Evolutionary conservation across 306 rosid species (phyloP).

Genomic region (Mimosa bimucronata): DNA sequence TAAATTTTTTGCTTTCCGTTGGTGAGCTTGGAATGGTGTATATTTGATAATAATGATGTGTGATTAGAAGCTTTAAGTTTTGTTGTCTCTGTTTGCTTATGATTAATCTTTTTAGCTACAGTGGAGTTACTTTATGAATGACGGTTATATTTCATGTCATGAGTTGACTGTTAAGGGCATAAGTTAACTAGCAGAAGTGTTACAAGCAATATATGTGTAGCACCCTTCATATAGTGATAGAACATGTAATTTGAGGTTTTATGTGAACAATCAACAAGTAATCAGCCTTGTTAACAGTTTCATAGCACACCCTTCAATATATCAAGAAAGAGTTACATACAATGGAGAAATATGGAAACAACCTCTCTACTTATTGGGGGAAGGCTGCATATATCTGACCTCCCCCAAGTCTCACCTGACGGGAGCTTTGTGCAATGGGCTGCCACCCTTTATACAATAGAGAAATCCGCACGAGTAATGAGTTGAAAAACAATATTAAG

Average conservation of each 20-base stretch:
- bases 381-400: too few relatives aligned
- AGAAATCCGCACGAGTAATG: not conserved
- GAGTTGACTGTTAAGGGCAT: not conserved
- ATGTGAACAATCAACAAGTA: conserved; percentile 5
- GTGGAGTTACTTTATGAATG: not conserved
- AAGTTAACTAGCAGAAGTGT: not conserved
- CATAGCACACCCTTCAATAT: not conserved
- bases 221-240: not conserved
- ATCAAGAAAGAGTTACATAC: not conserved
- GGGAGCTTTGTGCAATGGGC: too few relatives aligned
- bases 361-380: too few relatives aligned
- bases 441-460: too few relatives aligned
- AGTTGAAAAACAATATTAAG: not conserved
- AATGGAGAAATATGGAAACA: not conserved
- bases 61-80: not conserved
- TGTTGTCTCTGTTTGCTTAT: not conserved
- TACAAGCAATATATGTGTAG: too few relatives aligned
- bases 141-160: not conserved
- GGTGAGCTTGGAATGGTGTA: not conserved
- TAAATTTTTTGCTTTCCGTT: not conserved
- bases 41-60: not conserved
- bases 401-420: too few relatives aligned
- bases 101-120: conserved; percentile 1
- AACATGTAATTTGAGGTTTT: conserved; percentile 10
- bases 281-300: not conserved